phyloP scores from a whole-genome alignment of 768 basidiomycete species.

The Amyloporia xantha region DNA sequence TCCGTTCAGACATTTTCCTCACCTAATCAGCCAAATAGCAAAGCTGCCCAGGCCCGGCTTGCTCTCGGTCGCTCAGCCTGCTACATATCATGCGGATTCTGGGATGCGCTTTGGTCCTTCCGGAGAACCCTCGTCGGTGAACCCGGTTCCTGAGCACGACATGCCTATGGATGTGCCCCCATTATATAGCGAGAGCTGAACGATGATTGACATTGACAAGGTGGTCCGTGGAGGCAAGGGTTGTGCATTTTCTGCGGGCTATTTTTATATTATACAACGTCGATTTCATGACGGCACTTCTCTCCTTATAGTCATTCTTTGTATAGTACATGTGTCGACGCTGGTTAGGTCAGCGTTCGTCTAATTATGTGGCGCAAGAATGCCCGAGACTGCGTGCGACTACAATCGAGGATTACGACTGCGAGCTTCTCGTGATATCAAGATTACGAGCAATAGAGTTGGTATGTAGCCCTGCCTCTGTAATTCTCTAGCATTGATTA shows the following conservation, averaged over 20 bases:
- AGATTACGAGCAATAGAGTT: too few species aligned
- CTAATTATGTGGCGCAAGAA: too few species aligned
- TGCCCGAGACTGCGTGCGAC: too few species aligned
- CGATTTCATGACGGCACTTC: too few species aligned
- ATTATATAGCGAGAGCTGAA: not conserved
- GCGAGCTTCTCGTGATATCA: too few species aligned
- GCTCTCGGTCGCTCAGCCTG: conserved; percentile 9
- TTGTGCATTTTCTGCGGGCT: not conserved
- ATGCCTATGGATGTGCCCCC: conserved; percentile 2
- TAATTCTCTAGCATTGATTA: too few species aligned
- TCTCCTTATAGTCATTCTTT: too few species aligned
- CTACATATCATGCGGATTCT: conserved; percentile 16
- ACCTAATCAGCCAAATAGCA: conserved; percentile 7
- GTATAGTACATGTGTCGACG: too few species aligned
- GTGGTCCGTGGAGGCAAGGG: not conserved
- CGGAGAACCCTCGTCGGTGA: conserved; percentile 5
- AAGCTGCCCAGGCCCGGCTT: conserved; percentile 16
- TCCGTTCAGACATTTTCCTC: not conserved
- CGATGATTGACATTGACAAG: not conserved
- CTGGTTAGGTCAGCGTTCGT: too few species aligned
- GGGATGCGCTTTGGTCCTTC: conserved; percentile 11
- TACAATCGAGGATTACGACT: too few species aligned
- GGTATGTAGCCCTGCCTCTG: too few species aligned
- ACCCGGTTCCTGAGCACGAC: not conserved
- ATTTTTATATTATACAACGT: not conserved